These are phyloP conservation scores for Porcisia deanei DNA, from an alignment of 208 protist genomes.

Conservation along the genomic window DNA sequence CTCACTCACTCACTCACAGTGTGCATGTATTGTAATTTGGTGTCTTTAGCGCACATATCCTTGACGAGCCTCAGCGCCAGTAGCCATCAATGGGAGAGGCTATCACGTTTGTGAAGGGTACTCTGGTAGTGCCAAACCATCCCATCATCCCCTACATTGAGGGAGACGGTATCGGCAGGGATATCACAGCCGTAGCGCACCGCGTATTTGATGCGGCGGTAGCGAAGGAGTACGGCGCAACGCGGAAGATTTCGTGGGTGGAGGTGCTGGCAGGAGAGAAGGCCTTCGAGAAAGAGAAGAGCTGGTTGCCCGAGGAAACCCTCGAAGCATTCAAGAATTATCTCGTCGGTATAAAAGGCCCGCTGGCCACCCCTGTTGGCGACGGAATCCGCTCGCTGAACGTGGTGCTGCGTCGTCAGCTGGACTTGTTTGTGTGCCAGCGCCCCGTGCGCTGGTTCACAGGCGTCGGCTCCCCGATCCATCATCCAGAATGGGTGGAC, in stretches of 20 bases:
- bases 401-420: slow-evolving; percentile 47
- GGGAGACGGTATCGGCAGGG: slow-evolving; percentile 50
- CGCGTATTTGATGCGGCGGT: slow-evolving; percentile 42
- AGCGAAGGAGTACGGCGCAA: slow-evolving; percentile 39
- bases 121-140: slow-evolving; percentile 29
- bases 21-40: not conserved
- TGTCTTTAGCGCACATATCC: not conserved
- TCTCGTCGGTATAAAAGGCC: slow-evolving; percentile 45
- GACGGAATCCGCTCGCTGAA: slow-evolving; percentile 58
- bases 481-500: slow-evolving; percentile 53
- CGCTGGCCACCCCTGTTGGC: slow-evolving; percentile 44
- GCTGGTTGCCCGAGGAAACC: slow-evolving; percentile 43
- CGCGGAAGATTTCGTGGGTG: slow-evolving; percentile 39
- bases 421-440: slow-evolving; percentile 55
- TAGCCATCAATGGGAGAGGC: slow-evolving; percentile 11
- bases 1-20: no score
- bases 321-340: slow-evolving; percentile 38
- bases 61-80: not conserved
- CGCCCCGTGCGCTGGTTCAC: slow-evolving; percentile 52
- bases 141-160: slow-evolving; percentile 58
- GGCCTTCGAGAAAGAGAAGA: slow-evolving; percentile 21
- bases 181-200: slow-evolving; percentile 38
- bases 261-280: slow-evolving; percentile 51
- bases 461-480: slow-evolving; percentile 42
- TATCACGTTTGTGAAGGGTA: slow-evolving; percentile 21